phyloP scores from a whole-genome alignment of 495 filamentous ascomycete species.

The Neurospora sp. region DNA sequence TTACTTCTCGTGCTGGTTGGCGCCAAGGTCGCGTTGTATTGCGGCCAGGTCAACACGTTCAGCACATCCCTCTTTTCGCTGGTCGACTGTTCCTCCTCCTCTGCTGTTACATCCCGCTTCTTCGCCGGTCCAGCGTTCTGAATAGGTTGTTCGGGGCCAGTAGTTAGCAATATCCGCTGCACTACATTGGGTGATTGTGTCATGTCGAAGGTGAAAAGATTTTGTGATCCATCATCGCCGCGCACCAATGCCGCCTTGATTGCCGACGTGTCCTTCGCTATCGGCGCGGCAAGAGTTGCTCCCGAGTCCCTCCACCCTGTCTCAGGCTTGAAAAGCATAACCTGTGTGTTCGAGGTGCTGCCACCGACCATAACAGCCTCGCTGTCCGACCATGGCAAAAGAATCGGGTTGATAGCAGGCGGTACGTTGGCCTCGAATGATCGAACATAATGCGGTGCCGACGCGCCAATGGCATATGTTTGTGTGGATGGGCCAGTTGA shows the following conservation, averaged over 20 bases:
- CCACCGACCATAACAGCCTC: conserved; percentile 74
- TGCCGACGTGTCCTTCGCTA: conserved; percentile 41
- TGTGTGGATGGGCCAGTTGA: conserved; percentile 47
- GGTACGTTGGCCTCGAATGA: conserved; percentile 47
- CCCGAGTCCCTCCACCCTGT: conserved; percentile 54
- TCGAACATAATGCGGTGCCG: conserved; percentile 46
- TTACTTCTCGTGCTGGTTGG: conserved; percentile 44
- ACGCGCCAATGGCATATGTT: conserved; percentile 64
- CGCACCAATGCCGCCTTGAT: conserved; percentile 54
- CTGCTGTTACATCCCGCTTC: conserved; percentile 3
- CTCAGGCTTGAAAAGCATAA: conserved; percentile 50
- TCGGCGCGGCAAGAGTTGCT: conserved; percentile 45
- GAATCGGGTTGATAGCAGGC: conserved; percentile 54
- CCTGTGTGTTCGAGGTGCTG: conserved; percentile 48
- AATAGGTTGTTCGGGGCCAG: conserved; percentile 35
- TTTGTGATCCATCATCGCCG: conserved; percentile 69
- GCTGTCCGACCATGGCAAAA: conserved; percentile 66
- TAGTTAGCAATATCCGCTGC: conserved; percentile 48
- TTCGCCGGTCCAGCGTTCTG: conserved; percentile 26
- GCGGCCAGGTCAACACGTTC: conserved; percentile 55
- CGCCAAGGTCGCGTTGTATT: conserved; percentile 66
- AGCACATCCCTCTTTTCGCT: conserved; percentile 21
- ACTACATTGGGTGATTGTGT: conserved; percentile 67
- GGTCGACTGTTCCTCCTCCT: conserved; percentile 24
- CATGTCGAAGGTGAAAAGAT: conserved; percentile 77